Percentiles rank a stretch among this genome's conserved stretches.
These are phyloP conservation scores for Trapa bicornis DNA, from an alignment of 345 rosid genomes.

Conservation along the genomic window DNA sequence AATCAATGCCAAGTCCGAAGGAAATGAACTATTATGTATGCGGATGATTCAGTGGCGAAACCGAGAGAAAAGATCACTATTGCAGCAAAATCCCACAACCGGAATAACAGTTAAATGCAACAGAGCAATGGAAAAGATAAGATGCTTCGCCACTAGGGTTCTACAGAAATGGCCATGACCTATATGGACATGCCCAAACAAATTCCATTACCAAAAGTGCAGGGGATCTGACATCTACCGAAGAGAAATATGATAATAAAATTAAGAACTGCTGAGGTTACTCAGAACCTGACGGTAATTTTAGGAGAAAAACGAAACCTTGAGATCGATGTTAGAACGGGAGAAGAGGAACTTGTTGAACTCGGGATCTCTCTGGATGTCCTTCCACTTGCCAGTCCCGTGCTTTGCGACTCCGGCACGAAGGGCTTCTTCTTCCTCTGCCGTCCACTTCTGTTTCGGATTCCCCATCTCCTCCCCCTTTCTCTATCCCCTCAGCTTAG, in stretches of 20 bases:
- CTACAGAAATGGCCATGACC: background rate
- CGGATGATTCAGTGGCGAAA: no score
- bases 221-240: no score
- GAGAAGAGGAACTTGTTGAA: conserved; percentile 36
- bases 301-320: conserved; percentile 23
- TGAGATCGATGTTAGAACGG: conserved; percentile 76
- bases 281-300: background rate
- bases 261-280: background rate
- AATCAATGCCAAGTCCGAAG: no score
- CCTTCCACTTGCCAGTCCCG: conserved; percentile 68
- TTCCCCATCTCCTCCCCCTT: conserved; percentile 33
- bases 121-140: background rate
- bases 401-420: conserved; percentile 57
- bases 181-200: no score
- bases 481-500: background rate
- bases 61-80: background rate
- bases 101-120: background rate
- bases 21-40: no score
- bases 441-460: conserved; percentile 66
- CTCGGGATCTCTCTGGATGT: conserved; percentile 54
- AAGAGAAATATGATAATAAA: no score
- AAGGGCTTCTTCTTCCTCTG: conserved; percentile 68
- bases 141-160: background rate
- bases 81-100: background rate
- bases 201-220: no score